Percentiles rank a stretch among this genome's conserved stretches.
Conservation (phyloP, 345 rosid species). For the thale cress (Arabidopsis thaliana) region DNA sequence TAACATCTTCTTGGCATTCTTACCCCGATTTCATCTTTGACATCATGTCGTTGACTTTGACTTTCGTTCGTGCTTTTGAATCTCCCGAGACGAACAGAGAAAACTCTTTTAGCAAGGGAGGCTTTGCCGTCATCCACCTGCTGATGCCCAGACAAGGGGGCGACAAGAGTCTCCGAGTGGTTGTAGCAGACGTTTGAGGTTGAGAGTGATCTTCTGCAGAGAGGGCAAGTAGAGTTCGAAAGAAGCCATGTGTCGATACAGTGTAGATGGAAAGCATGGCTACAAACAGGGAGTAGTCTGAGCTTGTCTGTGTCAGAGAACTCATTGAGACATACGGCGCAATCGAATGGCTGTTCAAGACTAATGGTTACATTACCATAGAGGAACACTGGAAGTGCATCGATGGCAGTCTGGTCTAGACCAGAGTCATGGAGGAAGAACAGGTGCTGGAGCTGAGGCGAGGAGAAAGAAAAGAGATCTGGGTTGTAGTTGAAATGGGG, state of each 20-base stretch:
- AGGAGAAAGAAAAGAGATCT: conserved; percentile 54
- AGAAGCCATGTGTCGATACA: conserved; percentile 86
- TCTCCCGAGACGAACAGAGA: conserved; percentile 71
- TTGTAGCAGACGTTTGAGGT: conserved; percentile 34
- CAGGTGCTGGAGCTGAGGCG: conserved; percentile 73
- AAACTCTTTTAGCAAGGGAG: conserved; percentile 45
- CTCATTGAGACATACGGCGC: conserved; percentile 75
- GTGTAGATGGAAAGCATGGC: conserved; percentile 75
- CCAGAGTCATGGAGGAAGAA: conserved; percentile 73
- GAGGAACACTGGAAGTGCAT: conserved; percentile 68
- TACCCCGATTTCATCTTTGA: conserved; percentile 48
- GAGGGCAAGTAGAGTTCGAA: conserved; percentile 81
- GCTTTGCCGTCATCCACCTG: conserved; percentile 35
- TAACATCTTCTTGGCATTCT: conserved; percentile 67
- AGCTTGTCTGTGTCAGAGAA: conserved; percentile 62
- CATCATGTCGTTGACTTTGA: conserved; percentile 37
- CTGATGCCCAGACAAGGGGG: conserved; percentile 24
- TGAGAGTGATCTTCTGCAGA: conserved; percentile 62
- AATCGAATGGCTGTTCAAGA: conserved; percentile 68
- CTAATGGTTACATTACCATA: conserved; percentile 58
- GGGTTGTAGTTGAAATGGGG: conserved; percentile 53
- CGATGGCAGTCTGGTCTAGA: conserved; percentile 67
- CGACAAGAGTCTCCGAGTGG: conserved; percentile 37
- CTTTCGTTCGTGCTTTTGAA: conserved; percentile 52
- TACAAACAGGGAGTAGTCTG: conserved; percentile 66